Percentiles rank a stretch among this genome's conserved stretches.
Evolutionary conservation across 2,329 filamentous ascomycete genomes (phyloP).

Genomic region (Ophiostoma montium): DNA sequence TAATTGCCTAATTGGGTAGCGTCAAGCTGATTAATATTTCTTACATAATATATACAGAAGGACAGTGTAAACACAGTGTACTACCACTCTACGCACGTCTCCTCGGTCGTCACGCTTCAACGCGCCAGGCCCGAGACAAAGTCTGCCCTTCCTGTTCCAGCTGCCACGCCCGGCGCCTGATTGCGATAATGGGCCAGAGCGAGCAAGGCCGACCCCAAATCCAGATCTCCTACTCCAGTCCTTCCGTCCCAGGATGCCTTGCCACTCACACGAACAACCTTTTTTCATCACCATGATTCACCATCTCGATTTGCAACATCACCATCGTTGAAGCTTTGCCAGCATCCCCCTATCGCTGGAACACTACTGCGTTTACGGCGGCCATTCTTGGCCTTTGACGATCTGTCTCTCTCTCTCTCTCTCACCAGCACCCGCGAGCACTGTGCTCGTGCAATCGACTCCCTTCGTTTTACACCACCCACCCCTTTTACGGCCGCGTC

Average conservation of each 20-base stretch:
- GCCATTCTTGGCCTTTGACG: neutral
- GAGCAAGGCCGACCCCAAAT: slow-evolving; percentile 9
- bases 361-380: too few relatives aligned
- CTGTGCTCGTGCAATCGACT: too few relatives aligned
- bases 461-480: too few relatives aligned
- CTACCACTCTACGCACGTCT: too few relatives aligned
- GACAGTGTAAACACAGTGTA: too few relatives aligned
- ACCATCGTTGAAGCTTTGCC: neutral
- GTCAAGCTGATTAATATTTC: neutral
- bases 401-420: too few relatives aligned
- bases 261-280: too few relatives aligned
- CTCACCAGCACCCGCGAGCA: neutral
- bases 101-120: neutral
- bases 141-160: neutral
- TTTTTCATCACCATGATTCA: neutral
- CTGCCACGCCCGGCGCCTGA: neutral
- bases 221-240: too few relatives aligned
- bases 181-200: slow-evolving; percentile 15
- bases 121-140: slow-evolving; percentile 6
- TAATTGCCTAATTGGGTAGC: slow-evolving; percentile 7
- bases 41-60: too few relatives aligned
- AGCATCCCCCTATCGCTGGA: neutral
- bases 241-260: slow-evolving; percentile 13
- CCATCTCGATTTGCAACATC: neutral
- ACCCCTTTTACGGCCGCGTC: neutral